Evolutionary conservation across 345 rosid species (phyloP).

Genomic region (Abelmoschus esculentus): DNA sequence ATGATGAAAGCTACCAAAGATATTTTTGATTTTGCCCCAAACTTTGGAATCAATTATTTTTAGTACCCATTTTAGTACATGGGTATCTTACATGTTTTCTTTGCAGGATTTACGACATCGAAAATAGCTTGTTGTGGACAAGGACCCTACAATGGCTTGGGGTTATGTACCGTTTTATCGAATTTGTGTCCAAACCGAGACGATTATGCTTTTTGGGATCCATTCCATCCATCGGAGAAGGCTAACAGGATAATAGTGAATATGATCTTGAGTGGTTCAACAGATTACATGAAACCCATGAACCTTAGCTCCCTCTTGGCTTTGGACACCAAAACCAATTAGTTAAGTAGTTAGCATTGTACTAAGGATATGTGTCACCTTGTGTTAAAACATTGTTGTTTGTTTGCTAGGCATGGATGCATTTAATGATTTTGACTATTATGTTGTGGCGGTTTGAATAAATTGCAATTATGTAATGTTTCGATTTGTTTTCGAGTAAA

Average conservation of each 20-base stretch:
- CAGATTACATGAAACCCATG: conserved; percentile 70
- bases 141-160: conserved; percentile 80
- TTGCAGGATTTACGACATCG: conserved; percentile 65
- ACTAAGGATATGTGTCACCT: background rate
- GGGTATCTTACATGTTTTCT: too few relatives aligned
- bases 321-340: conserved; percentile 31
- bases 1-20: conserved; percentile 1
- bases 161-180: conserved; percentile 61
- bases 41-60: too few relatives aligned
- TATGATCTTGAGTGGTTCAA: conserved; percentile 41
- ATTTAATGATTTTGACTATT: background rate
- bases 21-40: too few relatives aligned
- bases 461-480: background rate
- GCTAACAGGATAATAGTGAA: conserved; percentile 61
- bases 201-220: conserved; percentile 72
- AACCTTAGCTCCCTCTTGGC: conserved; percentile 74
- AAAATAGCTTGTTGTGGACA: conserved; percentile 89
- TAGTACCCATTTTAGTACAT: too few relatives aligned
- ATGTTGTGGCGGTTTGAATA: background rate
- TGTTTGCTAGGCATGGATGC: background rate
- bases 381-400: background rate
- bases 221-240: conserved; percentile 76
- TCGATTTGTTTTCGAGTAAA: background rate
- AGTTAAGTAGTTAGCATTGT: background rate
- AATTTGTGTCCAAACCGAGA: conserved; percentile 69